phyloP scores from a whole-genome alignment of 2,329 filamentous ascomycete genomes.

The Fusarium vanettenii region DNA sequence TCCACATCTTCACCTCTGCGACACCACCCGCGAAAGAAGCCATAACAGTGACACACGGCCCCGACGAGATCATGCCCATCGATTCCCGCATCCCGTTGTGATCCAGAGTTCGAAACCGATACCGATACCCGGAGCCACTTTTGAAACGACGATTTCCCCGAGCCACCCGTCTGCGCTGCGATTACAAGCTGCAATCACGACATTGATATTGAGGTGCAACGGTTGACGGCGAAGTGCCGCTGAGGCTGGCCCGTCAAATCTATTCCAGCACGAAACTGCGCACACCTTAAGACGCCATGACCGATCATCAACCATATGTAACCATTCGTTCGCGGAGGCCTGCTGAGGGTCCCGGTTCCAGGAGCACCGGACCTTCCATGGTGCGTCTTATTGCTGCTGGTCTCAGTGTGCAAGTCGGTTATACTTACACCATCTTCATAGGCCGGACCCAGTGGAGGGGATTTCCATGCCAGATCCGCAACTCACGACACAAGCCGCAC shows the following conservation, averaged over 20 bases:
- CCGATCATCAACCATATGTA: slow-evolving; percentile 61
- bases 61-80: slow-evolving; percentile 28
- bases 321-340: slow-evolving; percentile 64
- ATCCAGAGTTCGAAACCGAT: slow-evolving; percentile 2
- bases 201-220: neutral
- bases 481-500: slow-evolving; percentile 70
- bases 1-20: slow-evolving; percentile 17
- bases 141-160: slow-evolving; percentile 2
- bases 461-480: slow-evolving; percentile 50
- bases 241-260: slow-evolving; percentile 9
- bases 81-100: slow-evolving; percentile 4
- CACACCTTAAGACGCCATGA: slow-evolving; percentile 47
- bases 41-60: neutral
- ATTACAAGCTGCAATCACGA: slow-evolving; percentile 6
- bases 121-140: slow-evolving; percentile 11
- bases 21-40: slow-evolving; percentile 9
- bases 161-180: slow-evolving; percentile 4
- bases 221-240: slow-evolving; percentile 7
- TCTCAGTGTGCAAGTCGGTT: neutral
- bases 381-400: slow-evolving; percentile 51
- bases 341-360: slow-evolving; percentile 58
- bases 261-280: neutral
- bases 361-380: slow-evolving; percentile 58
- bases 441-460: slow-evolving; percentile 33
- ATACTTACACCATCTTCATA: slow-evolving; percentile 33